phyloP scores from a whole-genome alignment of 2,329 filamentous ascomycete species.

The Alternaria gansuensis region DNA sequence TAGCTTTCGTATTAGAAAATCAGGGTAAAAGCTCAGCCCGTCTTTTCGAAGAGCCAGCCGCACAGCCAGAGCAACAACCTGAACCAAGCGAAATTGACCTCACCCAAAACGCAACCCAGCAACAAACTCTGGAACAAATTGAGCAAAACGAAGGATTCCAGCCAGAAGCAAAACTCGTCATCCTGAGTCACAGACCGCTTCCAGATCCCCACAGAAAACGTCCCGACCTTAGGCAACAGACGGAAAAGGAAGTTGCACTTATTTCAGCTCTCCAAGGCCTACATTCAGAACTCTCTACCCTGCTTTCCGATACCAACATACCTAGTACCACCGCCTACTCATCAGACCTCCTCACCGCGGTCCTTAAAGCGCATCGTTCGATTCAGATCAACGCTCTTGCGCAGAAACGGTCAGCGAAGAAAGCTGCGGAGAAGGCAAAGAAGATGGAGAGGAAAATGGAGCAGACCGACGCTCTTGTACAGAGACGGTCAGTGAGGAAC shows the following conservation, averaged over 20 bases:
- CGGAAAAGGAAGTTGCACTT: background rate
- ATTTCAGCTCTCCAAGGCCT: constrained; percentile 10
- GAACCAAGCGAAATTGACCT: background rate
- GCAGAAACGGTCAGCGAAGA: constrained; percentile 1
- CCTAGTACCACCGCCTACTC: background rate
- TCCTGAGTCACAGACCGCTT: constrained; percentile 14
- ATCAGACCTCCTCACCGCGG: background rate
- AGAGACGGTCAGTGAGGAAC: background rate
- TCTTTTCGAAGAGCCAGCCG: constrained; percentile 19
- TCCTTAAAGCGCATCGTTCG: constrained; percentile 7
- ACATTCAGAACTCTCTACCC: constrained; percentile 1
- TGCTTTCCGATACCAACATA: constrained; percentile 9
- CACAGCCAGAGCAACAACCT: background rate
- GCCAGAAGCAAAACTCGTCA: background rate
- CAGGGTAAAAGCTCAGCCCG: constrained; percentile 23
- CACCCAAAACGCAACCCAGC: background rate
- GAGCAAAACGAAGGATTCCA: constrained; percentile 8
- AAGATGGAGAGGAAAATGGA: background rate
- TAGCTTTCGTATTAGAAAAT: constrained; percentile 31
- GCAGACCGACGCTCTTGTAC: background rate
- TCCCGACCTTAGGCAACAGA: background rate
- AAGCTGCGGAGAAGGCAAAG: background rate
- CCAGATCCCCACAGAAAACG: constrained; percentile 15
- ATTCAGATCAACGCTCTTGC: constrained; percentile 1
- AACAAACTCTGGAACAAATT: constrained; percentile 6